Base-by-base conservation (phyloP, 371 early-diverging fungal genomes). In the Circinella umbellata region DNA sequence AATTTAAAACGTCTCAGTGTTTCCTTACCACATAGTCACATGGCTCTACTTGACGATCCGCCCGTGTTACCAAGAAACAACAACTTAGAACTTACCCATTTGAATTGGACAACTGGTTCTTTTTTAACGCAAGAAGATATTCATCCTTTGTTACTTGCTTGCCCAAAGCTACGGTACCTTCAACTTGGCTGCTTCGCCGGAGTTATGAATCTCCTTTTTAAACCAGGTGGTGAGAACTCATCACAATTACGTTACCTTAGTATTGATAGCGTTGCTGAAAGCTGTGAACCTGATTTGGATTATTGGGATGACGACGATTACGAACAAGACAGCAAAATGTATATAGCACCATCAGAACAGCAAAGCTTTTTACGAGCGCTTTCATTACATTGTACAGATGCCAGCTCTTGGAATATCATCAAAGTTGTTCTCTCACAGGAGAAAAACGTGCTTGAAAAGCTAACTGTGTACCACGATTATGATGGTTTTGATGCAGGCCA, bases 381-480 rank as follows among this genome's bases (percentile, higher is more conserved):
- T 5, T 9, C 35, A 18, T 5, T 18, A 18, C 7, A 11, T 34
- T 57, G 57, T n/a, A 57, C 57, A 11, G 15, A 57, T 14, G 57
- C 34, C 7, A 20, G 34, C 7, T 18, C 20, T 8, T 57, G 57
- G 57, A 14, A 57, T 6, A 34, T 34, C 27, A 57, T 57, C 57
- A 57, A 57, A 27, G n/a, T 10, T 20, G 27, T 57, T 11, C 10
- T 57, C 11, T 18, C 57, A 18, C 20, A 14, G 13, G 57, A 57
- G 57, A 11, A 18, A 34, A 13, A 34, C 34, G n/a, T n/a, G 57
- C 57, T 57, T 11, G 57, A 57, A 14, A 57, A 57, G 6, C 27
- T 57, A 8, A 57, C 57, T 11, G 18, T 57, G 57, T 57, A 57
- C 14, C 57, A 57, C 57, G 57, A 57, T n/a, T 57, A 57, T 57